These are phyloP conservation scores for Hypoxylon cercidicola DNA, from an alignment of 495 filamentous ascomycete species.

Conservation along the genomic window DNA sequence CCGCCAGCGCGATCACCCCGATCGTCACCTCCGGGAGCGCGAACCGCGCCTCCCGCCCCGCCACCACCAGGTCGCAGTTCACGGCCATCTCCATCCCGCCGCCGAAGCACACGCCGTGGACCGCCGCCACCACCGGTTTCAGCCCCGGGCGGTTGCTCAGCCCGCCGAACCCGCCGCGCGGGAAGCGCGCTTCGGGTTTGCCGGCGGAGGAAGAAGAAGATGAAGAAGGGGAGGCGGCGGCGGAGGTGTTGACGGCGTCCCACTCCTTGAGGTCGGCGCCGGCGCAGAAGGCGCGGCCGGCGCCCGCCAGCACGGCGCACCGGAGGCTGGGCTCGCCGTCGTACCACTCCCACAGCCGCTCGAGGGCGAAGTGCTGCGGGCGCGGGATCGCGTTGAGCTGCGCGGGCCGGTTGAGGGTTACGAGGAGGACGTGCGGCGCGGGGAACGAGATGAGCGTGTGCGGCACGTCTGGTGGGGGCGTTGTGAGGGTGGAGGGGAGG, in stretches of 20 bases:
- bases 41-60: slow-evolving; percentile 64
- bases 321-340: slow-evolving; percentile 65
- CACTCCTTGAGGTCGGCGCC: slow-evolving; percentile 66
- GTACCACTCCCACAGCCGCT: slow-evolving; percentile 66
- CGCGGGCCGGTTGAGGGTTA: slow-evolving; percentile 69
- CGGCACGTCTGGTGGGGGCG: slow-evolving; percentile 48
- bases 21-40: slow-evolving; percentile 74
- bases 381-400: slow-evolving; percentile 68
- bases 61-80: slow-evolving; percentile 77
- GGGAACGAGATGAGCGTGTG: slow-evolving; percentile 65
- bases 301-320: slow-evolving; percentile 67
- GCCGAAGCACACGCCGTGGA: slow-evolving; percentile 79
- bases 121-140: slow-evolving; percentile 78
- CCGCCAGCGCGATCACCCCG: slow-evolving; percentile 76
- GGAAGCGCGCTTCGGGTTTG: slow-evolving; percentile 53
- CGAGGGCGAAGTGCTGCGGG: slow-evolving; percentile 61
- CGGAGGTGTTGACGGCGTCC: slow-evolving; percentile 33
- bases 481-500: slow-evolving; percentile 35
- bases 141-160: slow-evolving; percentile 63
- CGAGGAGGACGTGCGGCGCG: slow-evolving; percentile 63
- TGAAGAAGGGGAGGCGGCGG: background rate
- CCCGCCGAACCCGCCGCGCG: slow-evolving; percentile 59
- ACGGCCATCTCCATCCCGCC: slow-evolving; percentile 79
- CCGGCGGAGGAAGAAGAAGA: slow-evolving; percentile 38
- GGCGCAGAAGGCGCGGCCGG: slow-evolving; percentile 65